Evolutionary conservation across 2,329 filamentous ascomycete genomes (phyloP).

Genomic region (Penicillium hordei): DNA sequence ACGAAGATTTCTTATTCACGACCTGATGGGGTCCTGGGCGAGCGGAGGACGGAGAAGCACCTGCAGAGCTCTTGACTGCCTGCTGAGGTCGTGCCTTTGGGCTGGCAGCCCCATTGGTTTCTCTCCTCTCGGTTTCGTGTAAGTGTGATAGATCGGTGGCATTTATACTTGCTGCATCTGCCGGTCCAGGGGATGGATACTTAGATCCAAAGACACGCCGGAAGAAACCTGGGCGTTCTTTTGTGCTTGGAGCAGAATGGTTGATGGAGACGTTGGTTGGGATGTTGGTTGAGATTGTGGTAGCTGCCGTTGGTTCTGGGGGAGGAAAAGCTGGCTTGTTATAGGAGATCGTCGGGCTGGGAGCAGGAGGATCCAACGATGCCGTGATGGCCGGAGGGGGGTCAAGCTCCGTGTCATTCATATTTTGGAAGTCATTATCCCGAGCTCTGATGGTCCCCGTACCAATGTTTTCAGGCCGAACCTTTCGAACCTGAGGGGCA

Average conservation of each 20-base stretch:
- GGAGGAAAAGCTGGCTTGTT: conserved; percentile 48
- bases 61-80: conserved; percentile 26
- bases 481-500: conserved; percentile 37
- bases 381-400: conserved; percentile 45
- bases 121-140: conserved; percentile 29
- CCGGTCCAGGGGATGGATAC: conserved; percentile 39
- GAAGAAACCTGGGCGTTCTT: conserved; percentile 85
- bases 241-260: conserved; percentile 39
- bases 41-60: conserved; percentile 18
- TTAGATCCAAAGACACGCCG: conserved; percentile 83
- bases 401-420: conserved; percentile 31
- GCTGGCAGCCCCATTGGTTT: conserved; percentile 19
- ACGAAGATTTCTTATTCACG: conserved; percentile 89
- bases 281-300: conserved; percentile 15
- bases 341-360: conserved; percentile 54
- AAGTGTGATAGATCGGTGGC: conserved; percentile 23
- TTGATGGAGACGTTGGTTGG: neutral
- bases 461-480: conserved; percentile 41
- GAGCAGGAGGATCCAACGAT: conserved; percentile 51
- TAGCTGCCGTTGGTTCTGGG: conserved; percentile 40
- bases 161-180: conserved; percentile 19
- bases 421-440: conserved; percentile 32
- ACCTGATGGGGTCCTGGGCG: conserved; percentile 50
- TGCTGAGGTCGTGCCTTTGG: conserved; percentile 30
- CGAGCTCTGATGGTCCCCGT: conserved; percentile 35